These are phyloP conservation scores for Claviceps digitariae DNA, from an alignment of 2,329 filamentous ascomycete species.

Conservation along the genomic window DNA sequence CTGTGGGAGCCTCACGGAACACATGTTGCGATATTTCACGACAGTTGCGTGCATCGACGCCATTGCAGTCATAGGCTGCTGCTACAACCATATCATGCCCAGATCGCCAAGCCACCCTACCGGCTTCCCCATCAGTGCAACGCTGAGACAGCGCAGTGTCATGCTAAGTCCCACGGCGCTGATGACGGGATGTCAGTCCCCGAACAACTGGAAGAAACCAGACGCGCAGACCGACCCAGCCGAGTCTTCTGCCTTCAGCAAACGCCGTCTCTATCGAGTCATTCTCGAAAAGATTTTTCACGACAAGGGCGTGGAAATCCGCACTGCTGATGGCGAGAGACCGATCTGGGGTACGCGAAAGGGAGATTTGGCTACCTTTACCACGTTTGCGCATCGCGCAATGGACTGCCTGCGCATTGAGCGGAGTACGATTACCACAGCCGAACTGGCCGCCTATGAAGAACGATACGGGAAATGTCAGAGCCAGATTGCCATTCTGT, in stretches of 20 bases:
- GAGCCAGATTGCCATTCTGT: slow-evolving; percentile 17
- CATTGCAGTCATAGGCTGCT: slow-evolving; percentile 18
- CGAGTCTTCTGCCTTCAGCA: slow-evolving; percentile 11
- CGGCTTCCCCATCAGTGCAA: slow-evolving; percentile 25
- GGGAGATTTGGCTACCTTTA: slow-evolving; percentile 14
- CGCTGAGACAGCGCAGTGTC: slow-evolving; percentile 10
- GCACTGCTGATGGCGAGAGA: slow-evolving; percentile 3
- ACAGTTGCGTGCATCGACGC: slow-evolving; percentile 9
- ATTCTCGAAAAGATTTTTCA: slow-evolving; percentile 15
- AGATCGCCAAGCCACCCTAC: slow-evolving; percentile 22
- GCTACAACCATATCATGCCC: slow-evolving; percentile 20
- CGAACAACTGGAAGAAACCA: slow-evolving; percentile 18
- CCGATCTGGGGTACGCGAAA: slow-evolving; percentile 19
- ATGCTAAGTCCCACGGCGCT: slow-evolving; percentile 17
- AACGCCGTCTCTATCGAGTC: slow-evolving; percentile 14
- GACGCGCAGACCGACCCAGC: slow-evolving; percentile 2
- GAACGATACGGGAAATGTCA: slow-evolving; percentile 10
- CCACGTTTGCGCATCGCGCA: slow-evolving; percentile 14
- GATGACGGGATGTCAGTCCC: slow-evolving; percentile 20
- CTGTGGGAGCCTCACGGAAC: slow-evolving; percentile 19
- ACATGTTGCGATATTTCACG: slow-evolving; percentile 19
- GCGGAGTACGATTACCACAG: slow-evolving; percentile 5
- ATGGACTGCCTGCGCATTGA: slow-evolving; percentile 13
- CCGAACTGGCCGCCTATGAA: slow-evolving; percentile 15
- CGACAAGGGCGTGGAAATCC: slow-evolving; percentile 12